Base-by-base conservation (phyloP, 371 early-diverging fungal species). In the Cokeromyces recurvatus region DNA sequence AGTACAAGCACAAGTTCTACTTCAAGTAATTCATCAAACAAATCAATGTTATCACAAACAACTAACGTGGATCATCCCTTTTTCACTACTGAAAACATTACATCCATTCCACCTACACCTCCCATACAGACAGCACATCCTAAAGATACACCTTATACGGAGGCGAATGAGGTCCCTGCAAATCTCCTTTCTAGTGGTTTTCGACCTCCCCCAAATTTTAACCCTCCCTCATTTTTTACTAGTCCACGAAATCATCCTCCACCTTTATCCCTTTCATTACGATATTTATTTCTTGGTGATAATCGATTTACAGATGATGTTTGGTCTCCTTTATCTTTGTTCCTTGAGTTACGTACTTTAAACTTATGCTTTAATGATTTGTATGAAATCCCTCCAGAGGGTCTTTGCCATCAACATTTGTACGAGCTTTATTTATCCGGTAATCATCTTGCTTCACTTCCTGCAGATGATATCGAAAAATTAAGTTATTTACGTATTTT, bases 321-420 rank as follows among this genome's bases (percentile, higher is more conserved):
- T 12, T 88, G 89, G 72, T 71, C 79, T 14, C 79, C 87, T 4
- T 62, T 92, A 15, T 78, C 84, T 10, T 65, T 78, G 23, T 79
- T 94, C 38, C 75, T 81, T 8, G 86, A 89, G 54, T 63, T 95
- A 15, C 76, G 72, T 16, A 71, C 85, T 3, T 79, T 95, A 37
- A 92, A 94, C 53, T 55, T 91, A 24, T 85, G 89, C 25, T 89
- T 89, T 55, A 95, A 95, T 56, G 81, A 83, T 37, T 76, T 95
- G 15, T 84, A 82, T 46, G 92, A 93, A 53, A 78, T 90, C 49
- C 86, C 86, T 15, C 66, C 72, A 1, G 77, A 79, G 31, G 68
- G 74, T 6, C 56, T 78, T 2, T 71, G 67, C 22, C 71, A 71
- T 35, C 70, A 71, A 7, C 71, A 74, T 40, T 58, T 91, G 22